Base-by-base conservation (phyloP, 192 early-diverging fungal species). In the Backusella liffmaniae region DNA sequence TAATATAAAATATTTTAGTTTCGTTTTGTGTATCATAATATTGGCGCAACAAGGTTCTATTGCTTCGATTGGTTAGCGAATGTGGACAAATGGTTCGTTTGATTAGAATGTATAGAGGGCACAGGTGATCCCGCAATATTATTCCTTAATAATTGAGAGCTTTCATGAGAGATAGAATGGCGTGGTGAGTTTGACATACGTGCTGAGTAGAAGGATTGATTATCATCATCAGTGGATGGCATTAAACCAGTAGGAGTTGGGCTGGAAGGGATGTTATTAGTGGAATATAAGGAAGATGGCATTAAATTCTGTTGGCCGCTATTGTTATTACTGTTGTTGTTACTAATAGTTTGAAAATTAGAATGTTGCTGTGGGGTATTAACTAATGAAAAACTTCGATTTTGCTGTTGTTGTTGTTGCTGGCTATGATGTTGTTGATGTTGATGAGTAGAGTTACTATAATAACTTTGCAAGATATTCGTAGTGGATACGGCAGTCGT, bases 231-330 rank as follows among this genome's bases (percentile, higher is more conserved):
- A 10, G 66, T 32, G 1, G 67, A 41, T 41, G 77, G 46, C 18
- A 78, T 32, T 72, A 78, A 59, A n/a, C 46, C 39, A 41, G 72
- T 74, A 13, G 73, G 67, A 35, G 62, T 77, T 9, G 76, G 76
- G 5, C 73, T 78, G 36, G 77, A 67, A 30, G 77, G 77, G 44
- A 74, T 70, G 39, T 69, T 69, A 41, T 13, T 69, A 41, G 32
- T 35, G 35, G 37, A 62, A 62, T 26, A 69, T n/a, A 23, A n/a
- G 36, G 67, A 36, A 41, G 67, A 69, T 23, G 67, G 37, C 34
- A 69, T 69, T 37, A 69, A 41, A 37, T 18, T 37, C 26, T 62
- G 56, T 10, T 26, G 56, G 6, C 10, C 62, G 34, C 32, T 51
- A 8, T 18, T 73, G 16, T 18, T 49, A 46, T 23, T 71, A 49